Conservation (phyloP, 169 alveolate species). For the Perkinsus olseni region DNA sequence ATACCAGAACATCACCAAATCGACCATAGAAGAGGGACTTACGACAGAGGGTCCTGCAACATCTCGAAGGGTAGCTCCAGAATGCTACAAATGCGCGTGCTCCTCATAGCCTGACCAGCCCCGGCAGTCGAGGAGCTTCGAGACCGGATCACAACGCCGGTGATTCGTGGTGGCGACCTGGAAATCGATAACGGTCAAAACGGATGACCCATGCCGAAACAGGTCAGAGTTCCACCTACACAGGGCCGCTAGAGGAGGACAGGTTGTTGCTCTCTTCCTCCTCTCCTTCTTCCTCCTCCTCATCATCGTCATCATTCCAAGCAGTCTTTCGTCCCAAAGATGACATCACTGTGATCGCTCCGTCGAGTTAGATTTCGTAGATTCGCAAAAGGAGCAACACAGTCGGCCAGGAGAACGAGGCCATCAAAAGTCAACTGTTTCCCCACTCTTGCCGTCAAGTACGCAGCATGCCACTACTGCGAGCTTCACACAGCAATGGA, state of each 20-base stretch:
- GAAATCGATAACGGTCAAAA: background rate
- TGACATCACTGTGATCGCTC: background rate
- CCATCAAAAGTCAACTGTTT: too few relatives aligned
- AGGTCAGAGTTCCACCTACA: background rate
- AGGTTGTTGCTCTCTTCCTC: background rate
- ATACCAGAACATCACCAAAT: too few relatives aligned
- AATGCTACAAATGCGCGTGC: background rate
- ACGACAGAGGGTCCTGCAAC: background rate
- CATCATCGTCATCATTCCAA: background rate
- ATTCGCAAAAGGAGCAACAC: too few relatives aligned
- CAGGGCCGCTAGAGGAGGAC: background rate
- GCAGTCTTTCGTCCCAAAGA: too few relatives aligned
- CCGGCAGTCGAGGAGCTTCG: background rate
- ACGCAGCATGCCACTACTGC: too few relatives aligned
- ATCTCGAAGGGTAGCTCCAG: background rate
- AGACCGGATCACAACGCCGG: background rate
- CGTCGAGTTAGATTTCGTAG: too few relatives aligned
- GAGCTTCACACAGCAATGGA: too few relatives aligned
- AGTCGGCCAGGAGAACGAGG: too few relatives aligned
- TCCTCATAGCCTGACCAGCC: background rate
- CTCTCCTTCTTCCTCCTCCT: background rate
- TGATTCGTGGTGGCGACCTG: background rate
- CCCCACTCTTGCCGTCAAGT: too few relatives aligned
- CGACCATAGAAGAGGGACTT: background rate
- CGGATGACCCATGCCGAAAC: too few relatives aligned